Evolutionary conservation across 345 rosid genomes (phyloP).

Genomic region (Ceriops tagal): DNA sequence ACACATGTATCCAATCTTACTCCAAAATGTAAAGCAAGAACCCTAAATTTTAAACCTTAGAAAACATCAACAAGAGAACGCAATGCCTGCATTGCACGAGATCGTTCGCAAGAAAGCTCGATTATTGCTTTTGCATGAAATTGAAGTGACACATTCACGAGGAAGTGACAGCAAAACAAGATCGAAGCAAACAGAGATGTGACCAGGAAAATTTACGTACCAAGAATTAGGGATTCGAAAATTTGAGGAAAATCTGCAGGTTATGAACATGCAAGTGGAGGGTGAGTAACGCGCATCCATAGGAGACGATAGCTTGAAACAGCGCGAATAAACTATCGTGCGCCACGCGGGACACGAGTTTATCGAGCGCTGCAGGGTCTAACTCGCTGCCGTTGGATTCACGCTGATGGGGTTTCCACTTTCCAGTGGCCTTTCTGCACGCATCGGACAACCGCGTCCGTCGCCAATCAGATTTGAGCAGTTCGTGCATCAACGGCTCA

Average conservation of each 20-base stretch:
- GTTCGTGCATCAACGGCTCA: background rate
- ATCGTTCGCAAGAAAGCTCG: background rate
- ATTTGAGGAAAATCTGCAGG: background rate
- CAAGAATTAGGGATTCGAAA: background rate
- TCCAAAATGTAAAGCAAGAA: background rate
- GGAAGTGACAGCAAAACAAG: background rate
- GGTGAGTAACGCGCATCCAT: slow-evolving; percentile 14
- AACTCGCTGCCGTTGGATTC: slow-evolving; percentile 2
- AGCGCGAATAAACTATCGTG: slow-evolving; percentile 11
- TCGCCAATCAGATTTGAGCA: background rate
- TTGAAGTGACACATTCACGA: background rate
- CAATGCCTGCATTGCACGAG: background rate
- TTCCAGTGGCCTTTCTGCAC: background rate
- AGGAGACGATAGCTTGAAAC: slow-evolving; percentile 20
- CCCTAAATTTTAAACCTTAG: background rate
- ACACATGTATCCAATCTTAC: background rate
- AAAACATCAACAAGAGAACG: background rate
- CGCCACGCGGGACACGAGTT: slow-evolving; percentile 5
- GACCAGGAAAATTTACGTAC: background rate
- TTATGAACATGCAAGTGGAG: background rate
- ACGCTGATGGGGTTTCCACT: background rate
- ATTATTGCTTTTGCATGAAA: background rate
- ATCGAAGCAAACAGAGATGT: background rate
- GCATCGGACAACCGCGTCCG: too few relatives aligned
- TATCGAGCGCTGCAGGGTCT: background rate